Percentiles rank a stretch among this genome's conserved stretches.
Evolutionary conservation across 2,329 filamentous ascomycete genomes (phyloP).

Genomic region (Mollisiaceae sp.): DNA sequence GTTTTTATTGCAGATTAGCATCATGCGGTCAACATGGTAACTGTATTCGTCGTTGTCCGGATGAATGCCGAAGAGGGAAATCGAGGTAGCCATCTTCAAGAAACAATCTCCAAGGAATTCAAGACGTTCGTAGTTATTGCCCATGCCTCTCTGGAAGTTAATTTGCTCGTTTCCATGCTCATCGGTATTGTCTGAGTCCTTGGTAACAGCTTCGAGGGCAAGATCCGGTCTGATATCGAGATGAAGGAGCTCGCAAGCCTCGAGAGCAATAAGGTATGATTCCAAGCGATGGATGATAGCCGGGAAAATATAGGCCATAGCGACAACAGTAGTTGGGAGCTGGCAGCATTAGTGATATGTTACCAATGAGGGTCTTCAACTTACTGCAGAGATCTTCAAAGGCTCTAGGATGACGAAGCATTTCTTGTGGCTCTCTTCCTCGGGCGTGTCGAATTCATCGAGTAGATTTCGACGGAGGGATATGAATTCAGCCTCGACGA

Average conservation of each 20-base stretch:
- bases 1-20: constrained; percentile 89
- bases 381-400: constrained; percentile 75
- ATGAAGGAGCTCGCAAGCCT: constrained; percentile 70
- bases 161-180: constrained; percentile 71
- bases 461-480: constrained; percentile 83
- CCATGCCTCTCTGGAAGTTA: constrained; percentile 85
- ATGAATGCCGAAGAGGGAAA: constrained; percentile 78
- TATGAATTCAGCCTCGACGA: constrained; percentile 76
- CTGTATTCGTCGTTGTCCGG: constrained; percentile 82
- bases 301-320: constrained; percentile 77
- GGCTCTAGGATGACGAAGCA: constrained; percentile 80
- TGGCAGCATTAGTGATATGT: constrained; percentile 42
- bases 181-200: constrained; percentile 84
- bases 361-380: constrained; percentile 41
- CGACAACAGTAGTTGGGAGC: constrained; percentile 72
- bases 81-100: constrained; percentile 93
- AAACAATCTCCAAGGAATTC: constrained; percentile 95
- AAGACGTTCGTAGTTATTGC: constrained; percentile 90
- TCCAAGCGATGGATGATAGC: constrained; percentile 86
- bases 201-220: constrained; percentile 89
- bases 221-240: constrained; percentile 69
- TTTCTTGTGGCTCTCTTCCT: constrained; percentile 49
- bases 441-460: constrained; percentile 64
- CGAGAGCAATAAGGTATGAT: constrained; percentile 77
- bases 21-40: constrained; percentile 90